These are phyloP conservation scores for Stachybotrys echinatus DNA, from an alignment of 2,329 filamentous ascomycete genomes.

Conservation along the genomic window DNA sequence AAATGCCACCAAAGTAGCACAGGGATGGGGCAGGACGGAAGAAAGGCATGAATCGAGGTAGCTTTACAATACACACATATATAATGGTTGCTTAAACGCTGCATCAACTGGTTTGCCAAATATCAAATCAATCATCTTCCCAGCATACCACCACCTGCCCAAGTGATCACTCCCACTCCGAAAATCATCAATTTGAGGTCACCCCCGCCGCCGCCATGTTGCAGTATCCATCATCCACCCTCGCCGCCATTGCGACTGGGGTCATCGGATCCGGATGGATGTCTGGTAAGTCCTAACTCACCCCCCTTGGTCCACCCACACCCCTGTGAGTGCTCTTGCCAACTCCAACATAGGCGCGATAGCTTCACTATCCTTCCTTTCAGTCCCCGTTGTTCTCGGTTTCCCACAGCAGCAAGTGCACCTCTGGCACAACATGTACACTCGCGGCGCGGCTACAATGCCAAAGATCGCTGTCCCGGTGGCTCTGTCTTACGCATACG, in stretches of 20 bases:
- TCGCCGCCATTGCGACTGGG: constrained; percentile 30
- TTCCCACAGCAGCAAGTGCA: constrained; percentile 20
- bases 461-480: constrained; percentile 27
- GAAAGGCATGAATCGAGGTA: too few species aligned
- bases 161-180: too few species aligned
- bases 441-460: constrained; percentile 28
- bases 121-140: too few species aligned
- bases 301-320: not conserved
- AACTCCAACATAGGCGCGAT: constrained; percentile 23
- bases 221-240: constrained; percentile 19
- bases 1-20: too few species aligned
- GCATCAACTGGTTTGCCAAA: too few species aligned
- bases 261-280: constrained; percentile 31
- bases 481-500: constrained; percentile 27
- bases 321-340: too few species aligned
- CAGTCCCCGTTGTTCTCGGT: constrained; percentile 23
- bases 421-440: constrained; percentile 32
- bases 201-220: constrained; percentile 5
- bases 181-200: too few species aligned
- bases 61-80: too few species aligned
- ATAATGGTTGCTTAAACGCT: too few species aligned
- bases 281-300: constrained; percentile 19
- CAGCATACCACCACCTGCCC: too few species aligned
- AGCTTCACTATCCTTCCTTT: constrained; percentile 27
- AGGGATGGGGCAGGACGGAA: too few species aligned